Evolutionary conservation across 1,284 basidiomycete species (phyloP).

Genomic region (Trichosporon sp.): DNA sequence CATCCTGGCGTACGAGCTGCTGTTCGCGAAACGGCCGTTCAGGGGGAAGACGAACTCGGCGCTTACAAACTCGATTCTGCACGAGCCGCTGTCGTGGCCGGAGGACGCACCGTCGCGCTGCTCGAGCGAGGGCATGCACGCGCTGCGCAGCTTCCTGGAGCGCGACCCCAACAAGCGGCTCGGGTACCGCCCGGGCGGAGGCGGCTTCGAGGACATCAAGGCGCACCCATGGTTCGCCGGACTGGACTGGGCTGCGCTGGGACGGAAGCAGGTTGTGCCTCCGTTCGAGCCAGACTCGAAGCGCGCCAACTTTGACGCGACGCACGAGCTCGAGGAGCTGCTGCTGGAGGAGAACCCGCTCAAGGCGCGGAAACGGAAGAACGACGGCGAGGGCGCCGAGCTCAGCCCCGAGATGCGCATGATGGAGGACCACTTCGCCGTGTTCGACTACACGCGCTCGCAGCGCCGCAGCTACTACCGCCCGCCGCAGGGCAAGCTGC

Average conservation of each 20-base stretch:
- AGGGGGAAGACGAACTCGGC: conserved; percentile 85
- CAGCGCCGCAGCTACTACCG: conserved; percentile 47
- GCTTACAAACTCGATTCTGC: conserved; percentile 77
- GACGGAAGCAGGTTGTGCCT: conserved; percentile 70
- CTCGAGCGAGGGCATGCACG: conserved; percentile 47
- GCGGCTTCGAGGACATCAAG: conserved; percentile 72
- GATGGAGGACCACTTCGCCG: conserved; percentile 82
- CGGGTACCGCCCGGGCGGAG: conserved; percentile 72
- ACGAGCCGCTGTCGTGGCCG: conserved; percentile 51
- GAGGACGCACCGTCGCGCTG: conserved; percentile 46
- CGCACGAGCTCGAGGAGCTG: conserved; percentile 93
- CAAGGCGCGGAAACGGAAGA: conserved; percentile 88
- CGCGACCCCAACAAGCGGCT: conserved; percentile 75
- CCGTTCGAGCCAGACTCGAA: conserved; percentile 96
- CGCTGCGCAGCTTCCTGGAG: conserved; percentile 63
- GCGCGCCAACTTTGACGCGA: conserved; percentile 99
- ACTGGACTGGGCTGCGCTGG: conserved; percentile 82
- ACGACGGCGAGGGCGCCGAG: conserved; percentile 76
- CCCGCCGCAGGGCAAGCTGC: conserved; percentile 29
- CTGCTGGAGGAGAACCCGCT: conserved; percentile 94
- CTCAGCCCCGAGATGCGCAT: conserved; percentile 86
- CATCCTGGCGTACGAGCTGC: conserved; percentile 83
- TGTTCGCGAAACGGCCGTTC: conserved; percentile 88
- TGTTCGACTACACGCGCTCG: conserved; percentile 48
- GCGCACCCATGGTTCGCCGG: conserved; percentile 78